A percentile compares a stretch with the other conserved stretches of the same genome.
Evolutionary conservation across 257 asterid species (phyloP).

Genomic region (Paulownia fortunei): DNA sequence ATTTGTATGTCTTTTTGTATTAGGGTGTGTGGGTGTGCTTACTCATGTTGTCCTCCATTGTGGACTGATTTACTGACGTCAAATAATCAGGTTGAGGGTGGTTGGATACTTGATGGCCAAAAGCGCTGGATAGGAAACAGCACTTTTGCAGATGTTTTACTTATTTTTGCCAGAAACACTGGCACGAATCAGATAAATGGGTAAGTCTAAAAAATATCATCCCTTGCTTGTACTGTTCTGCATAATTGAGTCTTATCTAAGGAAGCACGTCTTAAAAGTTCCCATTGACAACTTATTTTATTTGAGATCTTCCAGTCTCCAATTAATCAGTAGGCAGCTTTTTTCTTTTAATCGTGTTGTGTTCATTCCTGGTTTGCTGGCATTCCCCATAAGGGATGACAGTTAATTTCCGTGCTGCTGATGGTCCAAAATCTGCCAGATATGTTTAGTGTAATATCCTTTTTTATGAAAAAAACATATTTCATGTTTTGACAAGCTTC

Average conservation of each 20-base stretch:
- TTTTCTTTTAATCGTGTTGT: neutral
- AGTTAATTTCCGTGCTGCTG: slow-evolving; percentile 1
- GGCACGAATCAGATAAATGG: slow-evolving; percentile 85
- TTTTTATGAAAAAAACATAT: neutral
- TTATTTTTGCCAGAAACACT: slow-evolving; percentile 85
- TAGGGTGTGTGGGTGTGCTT: neutral
- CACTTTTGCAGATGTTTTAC: slow-evolving; percentile 88
- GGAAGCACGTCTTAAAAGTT: neutral
- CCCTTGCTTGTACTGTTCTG: neutral
- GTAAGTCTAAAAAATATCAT: slow-evolving; percentile 41
- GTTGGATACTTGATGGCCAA: slow-evolving; percentile 97
- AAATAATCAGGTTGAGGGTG: slow-evolving; percentile 86
- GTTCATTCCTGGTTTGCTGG: slow-evolving; percentile 1
- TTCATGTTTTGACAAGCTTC: slow-evolving; percentile 20
- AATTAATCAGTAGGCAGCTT: neutral
- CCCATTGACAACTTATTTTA: neutral
- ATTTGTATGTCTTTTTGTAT: neutral
- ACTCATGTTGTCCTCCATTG: neutral
- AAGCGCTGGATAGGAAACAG: slow-evolving; percentile 99
- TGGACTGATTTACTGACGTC: slow-evolving; percentile 18
- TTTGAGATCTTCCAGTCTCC: neutral
- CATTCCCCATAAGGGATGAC: neutral
- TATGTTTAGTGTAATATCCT: neutral
- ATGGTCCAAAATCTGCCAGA: slow-evolving; percentile 12
- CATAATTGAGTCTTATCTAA: neutral